Conservation (phyloP, 257 asterid species). For the Lycium barbarum region DNA sequence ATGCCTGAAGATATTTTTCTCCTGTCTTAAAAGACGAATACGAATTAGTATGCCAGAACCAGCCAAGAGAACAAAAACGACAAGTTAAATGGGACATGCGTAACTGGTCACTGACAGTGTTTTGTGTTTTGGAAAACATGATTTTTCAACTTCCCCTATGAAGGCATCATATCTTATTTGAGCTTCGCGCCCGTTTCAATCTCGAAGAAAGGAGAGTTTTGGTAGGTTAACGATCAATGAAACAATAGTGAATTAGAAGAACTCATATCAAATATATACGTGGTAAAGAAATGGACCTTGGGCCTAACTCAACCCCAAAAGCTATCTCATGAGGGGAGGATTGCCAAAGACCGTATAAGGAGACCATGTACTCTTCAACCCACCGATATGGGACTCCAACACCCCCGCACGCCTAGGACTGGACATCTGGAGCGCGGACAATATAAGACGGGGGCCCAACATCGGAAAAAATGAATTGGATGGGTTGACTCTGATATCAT, state of each 20-base stretch:
- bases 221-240: neutral
- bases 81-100: neutral
- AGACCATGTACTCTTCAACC: too few species aligned
- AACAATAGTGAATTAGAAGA: neutral
- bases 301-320: too few species aligned
- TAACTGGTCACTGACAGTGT: neutral
- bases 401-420: too few species aligned
- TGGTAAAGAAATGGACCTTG: too few species aligned
- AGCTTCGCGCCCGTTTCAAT: neutral
- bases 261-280: neutral
- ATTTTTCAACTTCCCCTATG: neutral
- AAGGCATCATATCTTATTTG: neutral
- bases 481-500: too few species aligned
- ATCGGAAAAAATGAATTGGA: too few species aligned
- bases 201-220: neutral
- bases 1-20: neutral
- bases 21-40: too few species aligned
- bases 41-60: slow-evolving; percentile 17
- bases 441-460: too few species aligned
- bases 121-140: neutral
- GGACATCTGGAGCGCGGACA: too few species aligned
- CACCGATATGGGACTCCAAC: too few species aligned
- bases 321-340: too few species aligned
- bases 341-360: too few species aligned
- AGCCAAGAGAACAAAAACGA: neutral